A percentile compares a stretch with the other conserved stretches of the same genome.
phyloP scores from a whole-genome alignment of 2,329 filamentous ascomycete species.

The Pestalotiopsis sp. region DNA sequence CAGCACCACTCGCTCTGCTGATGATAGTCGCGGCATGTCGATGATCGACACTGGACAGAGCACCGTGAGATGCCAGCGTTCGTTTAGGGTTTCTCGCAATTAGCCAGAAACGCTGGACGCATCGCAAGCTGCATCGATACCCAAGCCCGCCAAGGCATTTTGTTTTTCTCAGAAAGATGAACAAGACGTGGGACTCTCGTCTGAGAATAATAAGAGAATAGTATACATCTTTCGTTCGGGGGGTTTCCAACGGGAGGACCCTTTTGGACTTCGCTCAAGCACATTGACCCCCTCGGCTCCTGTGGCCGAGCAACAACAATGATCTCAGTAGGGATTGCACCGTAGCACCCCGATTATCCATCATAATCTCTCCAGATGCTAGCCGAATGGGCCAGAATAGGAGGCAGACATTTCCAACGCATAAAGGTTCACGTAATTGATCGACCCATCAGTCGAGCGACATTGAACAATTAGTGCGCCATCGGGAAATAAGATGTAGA shows the following conservation, averaged over 20 bases:
- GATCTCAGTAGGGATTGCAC: not conserved
- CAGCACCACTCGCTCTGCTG: not conserved
- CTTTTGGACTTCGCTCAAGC: not conserved
- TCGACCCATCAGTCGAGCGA: not conserved
- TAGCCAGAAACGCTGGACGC: not conserved
- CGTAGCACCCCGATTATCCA: not conserved
- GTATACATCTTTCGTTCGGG: not conserved
- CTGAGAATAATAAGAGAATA: not conserved
- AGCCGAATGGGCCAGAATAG: not conserved
- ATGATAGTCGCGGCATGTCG: not conserved
- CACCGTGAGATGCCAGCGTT: not conserved
- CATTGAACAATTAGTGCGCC: not conserved
- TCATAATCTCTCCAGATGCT: not conserved
- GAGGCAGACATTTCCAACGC: not conserved
- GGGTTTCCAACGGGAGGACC: not conserved
- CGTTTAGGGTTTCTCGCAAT: not conserved
- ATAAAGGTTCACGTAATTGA: not conserved
- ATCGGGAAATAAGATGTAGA: not conserved
- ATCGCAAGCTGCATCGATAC: not conserved
- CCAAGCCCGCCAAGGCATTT: not conserved
- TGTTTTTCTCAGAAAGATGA: not conserved
- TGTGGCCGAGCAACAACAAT: not conserved
- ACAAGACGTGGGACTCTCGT: not conserved
- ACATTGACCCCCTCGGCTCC: not conserved
- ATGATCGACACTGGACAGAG: not conserved